Conservation (phyloP, 1,139 yeast genomes). For the Magnusiomyces suaveolens region DNA sequence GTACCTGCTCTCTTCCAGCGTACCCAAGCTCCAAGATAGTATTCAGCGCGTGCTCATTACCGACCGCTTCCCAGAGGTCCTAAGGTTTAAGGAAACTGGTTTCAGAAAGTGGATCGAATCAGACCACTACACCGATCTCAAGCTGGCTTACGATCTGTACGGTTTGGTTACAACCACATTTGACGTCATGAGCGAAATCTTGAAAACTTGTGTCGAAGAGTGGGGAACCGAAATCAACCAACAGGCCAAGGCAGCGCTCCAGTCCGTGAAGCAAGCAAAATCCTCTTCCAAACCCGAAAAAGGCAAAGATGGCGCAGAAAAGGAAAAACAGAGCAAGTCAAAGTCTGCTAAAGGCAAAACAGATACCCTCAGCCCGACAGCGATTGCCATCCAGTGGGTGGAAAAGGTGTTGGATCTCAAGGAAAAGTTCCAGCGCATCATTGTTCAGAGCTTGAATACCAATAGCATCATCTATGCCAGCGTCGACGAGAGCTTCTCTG, state of each 20-base stretch:
- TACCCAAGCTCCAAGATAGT: conserved; percentile 44
- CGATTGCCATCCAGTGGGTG: conserved; percentile 64
- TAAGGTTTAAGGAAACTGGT: conserved; percentile 47
- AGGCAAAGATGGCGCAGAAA: background rate
- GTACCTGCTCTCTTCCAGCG: conserved; percentile 41
- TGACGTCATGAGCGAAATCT: conserved; percentile 41
- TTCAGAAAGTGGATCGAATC: conserved; percentile 45
- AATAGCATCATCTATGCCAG: conserved; percentile 46
- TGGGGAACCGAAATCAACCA: conserved; percentile 36
- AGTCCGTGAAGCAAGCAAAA: conserved; percentile 18
- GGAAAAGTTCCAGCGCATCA: conserved; percentile 32
- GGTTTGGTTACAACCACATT: conserved; percentile 46
- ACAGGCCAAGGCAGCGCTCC: conserved; percentile 17
- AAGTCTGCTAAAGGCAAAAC: background rate
- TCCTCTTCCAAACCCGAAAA: conserved; percentile 1
- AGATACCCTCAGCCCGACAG: conserved; percentile 30
- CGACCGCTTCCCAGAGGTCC: conserved; percentile 44
- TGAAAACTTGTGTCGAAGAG: conserved; percentile 41
- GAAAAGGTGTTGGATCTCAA: conserved; percentile 46
- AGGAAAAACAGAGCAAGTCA: background rate
- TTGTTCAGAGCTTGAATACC: conserved; percentile 40
- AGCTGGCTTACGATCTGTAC: conserved; percentile 42
- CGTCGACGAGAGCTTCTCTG: conserved; percentile 41
- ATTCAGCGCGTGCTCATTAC: conserved; percentile 57
- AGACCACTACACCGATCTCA: conserved; percentile 36